A percentile compares a stretch with the other conserved stretches of the same genome.
Conservation (phyloP, 2,329 filamentous ascomycete genomes). For the Penicillium crustosum region DNA sequence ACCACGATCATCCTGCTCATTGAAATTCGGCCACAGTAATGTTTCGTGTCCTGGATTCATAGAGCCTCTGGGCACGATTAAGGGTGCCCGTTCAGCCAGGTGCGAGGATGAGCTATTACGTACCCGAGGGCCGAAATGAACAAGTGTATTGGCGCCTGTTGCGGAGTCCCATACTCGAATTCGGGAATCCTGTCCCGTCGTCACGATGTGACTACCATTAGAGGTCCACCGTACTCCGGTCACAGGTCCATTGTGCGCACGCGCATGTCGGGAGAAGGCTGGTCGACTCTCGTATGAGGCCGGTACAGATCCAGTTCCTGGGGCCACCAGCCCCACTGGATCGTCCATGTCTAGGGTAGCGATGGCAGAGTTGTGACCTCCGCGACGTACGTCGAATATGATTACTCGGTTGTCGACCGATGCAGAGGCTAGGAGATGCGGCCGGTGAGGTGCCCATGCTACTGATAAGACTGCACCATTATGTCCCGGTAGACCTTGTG, state of each 20-base stretch:
- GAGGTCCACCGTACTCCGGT: slow-evolving; percentile 85
- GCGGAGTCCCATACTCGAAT: slow-evolving; percentile 84
- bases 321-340: slow-evolving; percentile 62
- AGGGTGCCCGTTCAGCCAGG: slow-evolving; percentile 60
- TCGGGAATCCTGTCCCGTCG: slow-evolving; percentile 77
- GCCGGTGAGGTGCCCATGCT: slow-evolving; percentile 78
- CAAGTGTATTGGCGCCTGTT: slow-evolving; percentile 81
- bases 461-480: slow-evolving; percentile 66
- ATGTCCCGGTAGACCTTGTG: slow-evolving; percentile 69
- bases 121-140: slow-evolving; percentile 79
- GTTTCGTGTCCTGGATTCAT: slow-evolving; percentile 61
- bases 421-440: slow-evolving; percentile 78
- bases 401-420: slow-evolving; percentile 81
- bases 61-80: slow-evolving; percentile 62
- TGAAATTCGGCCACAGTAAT: slow-evolving; percentile 78
- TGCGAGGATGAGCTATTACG: slow-evolving; percentile 64
- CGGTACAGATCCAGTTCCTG: slow-evolving; percentile 34
- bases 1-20: slow-evolving; percentile 60
- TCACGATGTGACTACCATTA: slow-evolving; percentile 73
- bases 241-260: slow-evolving; percentile 76
- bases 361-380: slow-evolving; percentile 65
- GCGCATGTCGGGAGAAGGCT: slow-evolving; percentile 46
- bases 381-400: slow-evolving; percentile 83
- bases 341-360: slow-evolving; percentile 83
- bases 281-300: slow-evolving; percentile 36